These are phyloP conservation scores for Fusarium nematophilum DNA, from an alignment of 2,329 filamentous ascomycete species.

Conservation along the genomic window DNA sequence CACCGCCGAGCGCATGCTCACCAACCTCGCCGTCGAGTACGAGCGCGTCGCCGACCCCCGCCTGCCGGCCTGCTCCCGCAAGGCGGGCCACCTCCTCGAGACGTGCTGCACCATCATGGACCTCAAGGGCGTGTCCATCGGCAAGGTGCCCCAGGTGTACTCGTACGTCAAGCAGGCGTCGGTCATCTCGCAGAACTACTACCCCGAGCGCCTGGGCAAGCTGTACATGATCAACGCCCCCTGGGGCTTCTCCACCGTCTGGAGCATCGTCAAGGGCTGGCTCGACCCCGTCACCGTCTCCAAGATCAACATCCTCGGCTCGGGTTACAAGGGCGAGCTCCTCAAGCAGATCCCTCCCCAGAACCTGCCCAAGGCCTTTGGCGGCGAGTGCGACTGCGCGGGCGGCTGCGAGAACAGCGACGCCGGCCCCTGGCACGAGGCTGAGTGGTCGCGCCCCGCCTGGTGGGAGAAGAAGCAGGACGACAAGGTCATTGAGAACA, in stretches of 20 bases:
- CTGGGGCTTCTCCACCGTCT: conserved; percentile 92
- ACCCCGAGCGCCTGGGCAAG: conserved; percentile 95
- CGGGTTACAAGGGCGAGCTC: conserved; percentile 84
- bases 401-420: conserved; percentile 90
- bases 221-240: conserved; percentile 98
- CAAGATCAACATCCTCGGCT: conserved; percentile 93
- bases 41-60: conserved; percentile 95
- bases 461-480: conserved; percentile 69
- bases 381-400: conserved; percentile 83
- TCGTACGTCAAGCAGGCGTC: conserved; percentile 87
- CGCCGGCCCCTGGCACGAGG: conserved; percentile 87
- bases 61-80: conserved; percentile 94
- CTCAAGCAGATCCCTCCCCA: conserved; percentile 86
- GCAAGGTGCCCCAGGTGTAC: conserved; percentile 85
- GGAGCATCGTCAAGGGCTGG: conserved; percentile 89
- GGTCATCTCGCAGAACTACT: conserved; percentile 97
- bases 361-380: conserved; percentile 89
- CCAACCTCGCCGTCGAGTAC: conserved; percentile 97
- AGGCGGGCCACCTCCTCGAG: conserved; percentile 88
- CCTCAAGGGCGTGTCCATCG: conserved; percentile 90
- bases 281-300: conserved; percentile 95
- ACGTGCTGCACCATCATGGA: conserved; percentile 99
- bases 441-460: conserved; percentile 72
- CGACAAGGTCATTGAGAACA: conserved; percentile 54
- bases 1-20: conserved; percentile 90